Conservation (phyloP, 257 asterid genomes). For the Solanum gandarillasii region DNA sequence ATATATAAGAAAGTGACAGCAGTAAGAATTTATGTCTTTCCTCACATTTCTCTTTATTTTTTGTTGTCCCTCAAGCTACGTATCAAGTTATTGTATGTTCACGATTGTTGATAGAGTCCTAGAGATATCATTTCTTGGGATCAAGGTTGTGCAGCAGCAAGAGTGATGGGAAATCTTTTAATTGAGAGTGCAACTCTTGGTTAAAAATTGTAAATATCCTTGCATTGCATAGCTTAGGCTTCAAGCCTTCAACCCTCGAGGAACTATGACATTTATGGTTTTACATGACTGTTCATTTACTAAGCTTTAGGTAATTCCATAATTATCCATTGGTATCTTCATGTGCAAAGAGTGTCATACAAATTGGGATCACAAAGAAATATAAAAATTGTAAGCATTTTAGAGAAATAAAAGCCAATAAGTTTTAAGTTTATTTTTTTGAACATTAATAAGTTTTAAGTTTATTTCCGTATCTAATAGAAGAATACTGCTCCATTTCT, state of each 20-base stretch:
- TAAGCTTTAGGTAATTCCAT: neutral
- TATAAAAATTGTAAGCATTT: neutral
- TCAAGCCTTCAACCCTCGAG: neutral
- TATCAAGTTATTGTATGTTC: neutral
- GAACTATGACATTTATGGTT: neutral
- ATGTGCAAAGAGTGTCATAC: neutral
- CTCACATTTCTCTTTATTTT: neutral
- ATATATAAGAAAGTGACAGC: constrained; percentile 85
- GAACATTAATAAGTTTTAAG: no score
- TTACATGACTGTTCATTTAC: neutral
- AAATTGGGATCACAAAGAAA: neutral
- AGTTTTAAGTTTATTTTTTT: neutral
- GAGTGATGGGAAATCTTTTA: neutral
- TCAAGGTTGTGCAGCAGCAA: neutral
- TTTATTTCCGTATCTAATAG: neutral
- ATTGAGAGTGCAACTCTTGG: neutral
- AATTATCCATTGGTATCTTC: neutral
- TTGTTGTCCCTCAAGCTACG: neutral
- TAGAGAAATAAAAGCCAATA: neutral
- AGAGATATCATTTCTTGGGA: neutral
- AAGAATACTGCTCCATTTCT: neutral
- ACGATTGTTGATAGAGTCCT: neutral
- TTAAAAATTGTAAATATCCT: neutral
- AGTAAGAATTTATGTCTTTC: constrained; percentile 38
- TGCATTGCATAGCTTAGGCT: neutral